These are phyloP conservation scores for Immersiella caudata DNA, from an alignment of 495 filamentous ascomycete species.

Conservation along the genomic window DNA sequence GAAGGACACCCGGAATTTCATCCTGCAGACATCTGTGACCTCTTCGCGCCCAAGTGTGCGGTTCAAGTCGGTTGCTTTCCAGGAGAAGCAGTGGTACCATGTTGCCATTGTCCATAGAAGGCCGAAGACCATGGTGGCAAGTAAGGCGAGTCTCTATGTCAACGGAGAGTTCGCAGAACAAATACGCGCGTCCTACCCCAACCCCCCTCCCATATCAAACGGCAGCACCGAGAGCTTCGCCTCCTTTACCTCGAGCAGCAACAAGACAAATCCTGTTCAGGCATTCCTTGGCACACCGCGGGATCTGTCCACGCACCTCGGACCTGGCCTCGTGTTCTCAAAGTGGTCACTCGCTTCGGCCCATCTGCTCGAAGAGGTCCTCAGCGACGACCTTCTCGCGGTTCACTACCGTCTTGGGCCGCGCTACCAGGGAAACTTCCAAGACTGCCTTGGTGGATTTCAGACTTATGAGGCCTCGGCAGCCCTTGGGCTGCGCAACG, in stretches of 20 bases:
- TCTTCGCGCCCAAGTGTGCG: slow-evolving; percentile 85
- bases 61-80: slow-evolving; percentile 81
- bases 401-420: slow-evolving; percentile 89
- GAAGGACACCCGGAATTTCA: slow-evolving; percentile 91
- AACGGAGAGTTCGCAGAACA: slow-evolving; percentile 94
- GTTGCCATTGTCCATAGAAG: slow-evolving; percentile 81
- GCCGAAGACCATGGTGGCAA: slow-evolving; percentile 71
- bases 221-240: slow-evolving; percentile 62
- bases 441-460: slow-evolving; percentile 93
- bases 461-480: slow-evolving; percentile 97
- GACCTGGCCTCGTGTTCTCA: slow-evolving; percentile 72
- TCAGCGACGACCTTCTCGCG: slow-evolving; percentile 89
- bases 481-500: slow-evolving; percentile 84
- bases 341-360: slow-evolving; percentile 88
- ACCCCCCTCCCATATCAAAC: slow-evolving; percentile 62
- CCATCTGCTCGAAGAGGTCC: slow-evolving; percentile 81
- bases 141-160: slow-evolving; percentile 86
- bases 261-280: slow-evolving; percentile 70
- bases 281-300: slow-evolving; percentile 93
- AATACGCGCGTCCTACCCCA: slow-evolving; percentile 84
- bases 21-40: slow-evolving; percentile 91
- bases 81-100: slow-evolving; percentile 84
- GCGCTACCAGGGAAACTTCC: slow-evolving; percentile 91
- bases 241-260: slow-evolving; percentile 58
- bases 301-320: slow-evolving; percentile 81